Evolutionary conservation across 257 asterid species (phyloP).

Genomic region (Solanum raphanifolium): DNA sequence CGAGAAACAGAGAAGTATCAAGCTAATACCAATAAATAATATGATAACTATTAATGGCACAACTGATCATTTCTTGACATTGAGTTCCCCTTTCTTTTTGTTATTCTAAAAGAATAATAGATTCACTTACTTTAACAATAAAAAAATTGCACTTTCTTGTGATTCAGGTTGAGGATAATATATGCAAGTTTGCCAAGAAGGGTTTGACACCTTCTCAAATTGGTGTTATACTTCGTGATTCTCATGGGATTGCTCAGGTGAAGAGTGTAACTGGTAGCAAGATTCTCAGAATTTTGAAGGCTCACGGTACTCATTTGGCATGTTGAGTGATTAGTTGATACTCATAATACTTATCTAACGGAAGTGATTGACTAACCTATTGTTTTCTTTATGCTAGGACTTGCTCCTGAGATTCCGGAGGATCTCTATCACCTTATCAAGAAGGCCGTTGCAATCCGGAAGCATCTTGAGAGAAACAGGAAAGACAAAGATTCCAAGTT

Average conservation of each 20-base stretch:
- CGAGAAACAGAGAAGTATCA: neutral
- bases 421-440: constrained; percentile 2
- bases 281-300: constrained; percentile 25
- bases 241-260: constrained; percentile 35
- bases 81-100: neutral
- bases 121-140: neutral
- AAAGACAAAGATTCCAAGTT: neutral
- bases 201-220: constrained; percentile 33
- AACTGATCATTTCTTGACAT: neutral
- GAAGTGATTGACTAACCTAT: neutral
- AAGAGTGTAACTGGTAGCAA: constrained; percentile 37
- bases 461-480: constrained; percentile 4
- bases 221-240: constrained; percentile 35
- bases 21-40: neutral
- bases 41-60: neutral
- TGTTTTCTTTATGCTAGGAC: neutral
- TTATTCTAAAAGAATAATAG: neutral
- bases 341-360: neutral
- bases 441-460: neutral
- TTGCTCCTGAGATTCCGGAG: neutral
- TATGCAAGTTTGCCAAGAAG: constrained; percentile 32
- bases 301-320: constrained; percentile 11
- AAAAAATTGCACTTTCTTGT: neutral
- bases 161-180: constrained; percentile 25
- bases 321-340: neutral